Conservation (phyloP, 192 early-diverging fungal species). For the Bifiguratus adelaidae region DNA sequence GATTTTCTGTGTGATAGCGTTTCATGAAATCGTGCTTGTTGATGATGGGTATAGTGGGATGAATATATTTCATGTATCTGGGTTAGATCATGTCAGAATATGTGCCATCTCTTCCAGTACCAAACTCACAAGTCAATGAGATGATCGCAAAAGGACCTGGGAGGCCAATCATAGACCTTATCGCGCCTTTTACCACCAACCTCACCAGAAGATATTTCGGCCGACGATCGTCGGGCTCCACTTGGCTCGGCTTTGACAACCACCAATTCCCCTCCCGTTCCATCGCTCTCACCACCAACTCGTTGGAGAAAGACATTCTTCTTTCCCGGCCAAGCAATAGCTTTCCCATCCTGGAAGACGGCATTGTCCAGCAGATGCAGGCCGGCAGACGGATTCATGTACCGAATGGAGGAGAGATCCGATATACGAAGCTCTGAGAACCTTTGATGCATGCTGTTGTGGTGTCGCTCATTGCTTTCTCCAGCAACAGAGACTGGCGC, state of each 20-base stretch:
- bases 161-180: no score
- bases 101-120: no score
- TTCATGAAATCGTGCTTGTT: conserved; percentile 14
- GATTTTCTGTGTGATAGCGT: conserved; percentile 17
- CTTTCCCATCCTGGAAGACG: conserved; percentile 10
- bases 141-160: conserved; percentile 4
- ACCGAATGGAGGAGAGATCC: conserved; percentile 13
- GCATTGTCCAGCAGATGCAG: conserved; percentile 11
- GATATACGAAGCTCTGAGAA: no score
- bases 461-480: no score
- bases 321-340: conserved; percentile 14
- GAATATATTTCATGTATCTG: conserved; percentile 19
- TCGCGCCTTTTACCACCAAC: no score
- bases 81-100: no score
- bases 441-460: no score
- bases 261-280: conserved; percentile 11
- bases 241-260: conserved; percentile 13
- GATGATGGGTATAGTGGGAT: conserved; percentile 13
- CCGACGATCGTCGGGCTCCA: no score
- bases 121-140: conserved; percentile 2
- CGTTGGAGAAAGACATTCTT: no score
- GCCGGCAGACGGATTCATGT: conserved; percentile 14
- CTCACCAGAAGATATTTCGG: no score
- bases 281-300: conserved; percentile 12
- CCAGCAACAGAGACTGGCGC: no score